These are phyloP conservation scores for Rubia yunnanensis DNA, from an alignment of 257 asterid genomes.

Conservation along the genomic window DNA sequence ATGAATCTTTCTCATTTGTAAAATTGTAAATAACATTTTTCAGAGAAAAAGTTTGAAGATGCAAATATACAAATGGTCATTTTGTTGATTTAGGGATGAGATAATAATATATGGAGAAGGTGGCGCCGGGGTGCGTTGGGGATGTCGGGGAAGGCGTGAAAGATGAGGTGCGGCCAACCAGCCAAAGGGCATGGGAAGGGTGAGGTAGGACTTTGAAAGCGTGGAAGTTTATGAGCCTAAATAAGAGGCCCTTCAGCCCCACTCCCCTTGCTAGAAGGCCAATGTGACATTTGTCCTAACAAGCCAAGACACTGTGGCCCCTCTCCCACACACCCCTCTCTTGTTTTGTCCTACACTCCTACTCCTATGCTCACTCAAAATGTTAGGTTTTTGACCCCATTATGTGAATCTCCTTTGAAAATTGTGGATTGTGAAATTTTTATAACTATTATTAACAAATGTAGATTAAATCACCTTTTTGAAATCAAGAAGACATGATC, in stretches of 20 bases:
- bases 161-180: constrained; percentile 34
- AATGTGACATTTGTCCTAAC: constrained; percentile 33
- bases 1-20: too few relatives aligned
- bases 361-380: too few relatives aligned
- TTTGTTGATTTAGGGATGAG: background rate
- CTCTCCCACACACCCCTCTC: constrained; percentile 15
- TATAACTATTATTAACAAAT: too few relatives aligned
- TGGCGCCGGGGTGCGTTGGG: background rate
- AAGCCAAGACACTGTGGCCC: constrained; percentile 44
- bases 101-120: background rate
- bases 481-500: too few relatives aligned
- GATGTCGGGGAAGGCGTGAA: constrained; percentile 31
- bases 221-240: constrained; percentile 34
- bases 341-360: too few relatives aligned
- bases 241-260: constrained; percentile 9
- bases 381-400: background rate
- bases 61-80: background rate
- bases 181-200: constrained; percentile 42
- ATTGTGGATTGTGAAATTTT: too few relatives aligned
- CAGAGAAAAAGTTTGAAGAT: too few relatives aligned
- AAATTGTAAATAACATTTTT: too few relatives aligned
- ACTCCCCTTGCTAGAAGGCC: constrained; percentile 15
- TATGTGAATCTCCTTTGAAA: too few relatives aligned
- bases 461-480: too few relatives aligned
- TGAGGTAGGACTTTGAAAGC: constrained; percentile 11